phyloP scores from a whole-genome alignment of 768 basidiomycete genomes.

The Coprinellus micaceus region DNA sequence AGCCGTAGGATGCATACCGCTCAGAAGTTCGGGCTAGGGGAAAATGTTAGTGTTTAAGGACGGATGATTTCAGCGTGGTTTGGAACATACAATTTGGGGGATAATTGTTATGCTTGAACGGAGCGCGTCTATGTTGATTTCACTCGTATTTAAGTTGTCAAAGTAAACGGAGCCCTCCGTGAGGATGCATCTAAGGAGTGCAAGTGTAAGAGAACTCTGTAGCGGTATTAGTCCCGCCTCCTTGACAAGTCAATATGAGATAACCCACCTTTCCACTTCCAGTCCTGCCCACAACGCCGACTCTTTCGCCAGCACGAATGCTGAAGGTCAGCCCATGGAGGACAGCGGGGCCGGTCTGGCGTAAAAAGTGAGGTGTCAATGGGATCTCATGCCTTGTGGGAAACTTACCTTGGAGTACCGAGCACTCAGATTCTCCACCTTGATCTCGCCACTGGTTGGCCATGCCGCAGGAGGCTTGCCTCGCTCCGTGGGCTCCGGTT shows the following conservation, averaged over 20 bases:
- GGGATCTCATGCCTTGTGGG: constrained; percentile 12
- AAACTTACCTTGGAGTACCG: constrained; percentile 34
- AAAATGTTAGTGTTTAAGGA: neutral
- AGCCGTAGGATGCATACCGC: constrained; percentile 27
- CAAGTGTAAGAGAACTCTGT: constrained; percentile 32
- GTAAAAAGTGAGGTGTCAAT: neutral
- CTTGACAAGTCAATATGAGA: neutral
- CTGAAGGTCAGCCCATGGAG: constrained; percentile 48
- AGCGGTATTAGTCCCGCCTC: neutral
- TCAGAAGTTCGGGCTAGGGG: constrained; percentile 42
- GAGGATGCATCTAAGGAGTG: constrained; percentile 50
- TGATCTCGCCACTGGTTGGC: constrained; percentile 51
- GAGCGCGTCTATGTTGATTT: constrained; percentile 50
- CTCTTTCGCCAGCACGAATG: constrained; percentile 52
- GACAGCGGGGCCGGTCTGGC: constrained; percentile 38
- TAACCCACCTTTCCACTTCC: constrained; percentile 25
- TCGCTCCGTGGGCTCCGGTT: constrained; percentile 8
- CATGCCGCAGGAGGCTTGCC: constrained; percentile 51
- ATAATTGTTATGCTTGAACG: constrained; percentile 58
- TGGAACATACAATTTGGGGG: constrained; percentile 27
- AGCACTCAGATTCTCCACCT: constrained; percentile 51
- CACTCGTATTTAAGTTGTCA: constrained; percentile 44
- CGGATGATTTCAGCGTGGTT: constrained; percentile 42
- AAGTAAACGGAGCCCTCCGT: constrained; percentile 51
- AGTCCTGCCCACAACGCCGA: constrained; percentile 40